Evolutionary conservation across 805 yeast species (phyloP).

Genomic region (Pichia deserticola): DNA sequence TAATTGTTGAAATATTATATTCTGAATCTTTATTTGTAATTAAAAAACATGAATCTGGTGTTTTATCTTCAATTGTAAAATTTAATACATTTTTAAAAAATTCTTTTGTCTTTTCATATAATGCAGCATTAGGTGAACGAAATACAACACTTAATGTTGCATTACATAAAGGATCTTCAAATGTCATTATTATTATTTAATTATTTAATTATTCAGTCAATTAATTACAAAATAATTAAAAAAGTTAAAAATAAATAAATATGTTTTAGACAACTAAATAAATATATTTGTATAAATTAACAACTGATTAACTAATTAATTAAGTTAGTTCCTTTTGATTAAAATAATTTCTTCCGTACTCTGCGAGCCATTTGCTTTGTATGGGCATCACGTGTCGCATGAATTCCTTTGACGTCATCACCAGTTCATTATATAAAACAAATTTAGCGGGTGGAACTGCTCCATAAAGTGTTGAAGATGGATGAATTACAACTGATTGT

Average conservation of each 20-base stretch:
- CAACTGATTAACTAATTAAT: too few relatives aligned
- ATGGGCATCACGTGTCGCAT: conserved; percentile 76
- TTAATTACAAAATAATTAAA: too few relatives aligned
- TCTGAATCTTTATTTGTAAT: not conserved
- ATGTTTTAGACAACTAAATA: too few relatives aligned
- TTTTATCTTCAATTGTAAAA: conserved; percentile 22
- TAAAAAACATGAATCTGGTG: not conserved
- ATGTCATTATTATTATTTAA: not conserved
- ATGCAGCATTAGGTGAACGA: conserved; percentile 41
- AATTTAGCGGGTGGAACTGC: conserved; percentile 66
- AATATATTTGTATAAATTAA: too few relatives aligned
- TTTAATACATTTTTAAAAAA: conserved; percentile 51
- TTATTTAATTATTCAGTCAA: too few relatives aligned
- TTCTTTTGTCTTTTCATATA: conserved; percentile 38
- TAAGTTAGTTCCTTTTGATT: not conserved
- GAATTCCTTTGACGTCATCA: conserved; percentile 79
- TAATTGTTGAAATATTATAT: conserved; percentile 10
- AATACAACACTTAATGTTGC: conserved; percentile 31
- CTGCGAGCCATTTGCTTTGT: conserved; percentile 64
- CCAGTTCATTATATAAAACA: conserved; percentile 75
- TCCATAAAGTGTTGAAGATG: conserved; percentile 65
- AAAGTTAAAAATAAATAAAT: too few relatives aligned
- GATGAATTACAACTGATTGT: conserved; percentile 76
- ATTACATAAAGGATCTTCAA: not conserved
- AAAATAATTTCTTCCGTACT: conserved; percentile 62